Evolutionary conservation across 1,139 yeast species (phyloP), one percentile per base, ranked within the genome.

Genomic region (Yamadazyma buinensis): DNA sequence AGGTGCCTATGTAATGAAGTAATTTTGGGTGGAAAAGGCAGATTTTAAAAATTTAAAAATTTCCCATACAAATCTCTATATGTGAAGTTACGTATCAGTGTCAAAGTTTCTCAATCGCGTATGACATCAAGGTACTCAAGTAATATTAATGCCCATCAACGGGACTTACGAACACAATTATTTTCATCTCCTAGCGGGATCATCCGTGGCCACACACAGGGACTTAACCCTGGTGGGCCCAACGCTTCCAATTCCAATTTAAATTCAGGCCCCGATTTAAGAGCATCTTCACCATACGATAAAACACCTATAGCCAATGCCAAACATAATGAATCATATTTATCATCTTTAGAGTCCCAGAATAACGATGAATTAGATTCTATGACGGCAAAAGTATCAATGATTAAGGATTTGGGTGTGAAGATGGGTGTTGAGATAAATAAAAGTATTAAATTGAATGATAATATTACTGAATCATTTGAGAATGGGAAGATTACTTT

Each of bases 401-500:
- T 83, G 48, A 64, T 90, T 42, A 88, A 86, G 58, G 77, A 75
- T 40, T 61, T 86, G 37, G 84, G 95, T 6, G 55, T 77, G 29
- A 74, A 67, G 44, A 88, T 90, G 83, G 96, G 96, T 3, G 77
- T 77, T 29, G 95, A 88, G 54, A 90, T 88, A 45, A 79, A 85
- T 48, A 81, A 80, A 46, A 79, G 90, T 21, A 78, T 80, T 43
- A 61, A 77, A 40, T 63, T 83, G 38, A 69, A 86, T 41, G 76
- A 73, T 39, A 74, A 74, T 18, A 64, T 85, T 44, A 71, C 77
- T 35, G 66, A 69, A 38, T 47, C 52, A 19, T 64, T 70, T 46
- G 75, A 67, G 47, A 52, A 53, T 41, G 75, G 75, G 8, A 61
- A 57, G 42, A 53, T 67, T 28, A 67, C 75, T 27, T 64, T 75